Evolutionary conservation across 169 alveolate species (phyloP), one percentile per base, ranked within the genome.

Genomic region (Toxoplasma gondii): DNA sequence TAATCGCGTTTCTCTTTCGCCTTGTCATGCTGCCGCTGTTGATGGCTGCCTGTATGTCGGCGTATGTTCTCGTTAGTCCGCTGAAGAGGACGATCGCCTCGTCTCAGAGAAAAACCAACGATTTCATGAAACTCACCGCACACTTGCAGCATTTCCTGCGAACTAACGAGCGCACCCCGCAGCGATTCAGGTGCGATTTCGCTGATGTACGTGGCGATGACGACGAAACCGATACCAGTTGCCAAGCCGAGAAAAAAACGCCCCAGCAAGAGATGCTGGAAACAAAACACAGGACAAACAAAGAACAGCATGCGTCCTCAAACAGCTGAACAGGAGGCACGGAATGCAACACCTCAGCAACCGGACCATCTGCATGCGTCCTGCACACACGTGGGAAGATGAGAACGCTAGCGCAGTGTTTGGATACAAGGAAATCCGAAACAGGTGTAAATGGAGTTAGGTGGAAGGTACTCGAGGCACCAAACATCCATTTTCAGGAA

Each of bases 141-240:
- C 27, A 78, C 86, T 38, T 78, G 86, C 19, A 78, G 86, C 22
- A 78, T 78, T n/a, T 78, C 93, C 54, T 58, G 82, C 0, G 81
- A 53, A 22, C 34, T 27, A 12, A 88, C 93, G n/a, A 88, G 36
- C 81, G 38, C 74, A 41, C 93, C 93, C 16, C 93, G 93, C 45
- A n/a, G 36, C 69, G 58, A 41, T 39, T 31, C 31, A 9, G 93
- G 82, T 19, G 93, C n/a, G 43, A 88, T 41, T 41, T 88, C 93
- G 34, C 81, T n/a, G 0, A 88, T 88, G 64, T 88, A 88, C 67
- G 93, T 24, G 31, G 93, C 54, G 64, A 53, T 9, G 86, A 58
- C 83, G 31, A 45, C 93, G 84, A 88, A 88, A 27, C 93, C 93
- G 58, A 88, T 34, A 9, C 93, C 93, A 4, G 67, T 27, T 4